Evolutionary conservation across 1,284 basidiomycete genomes (phyloP), one percentile per base, ranked within the genome.

Genomic region (Sanghuangporus weigelae): DNA sequence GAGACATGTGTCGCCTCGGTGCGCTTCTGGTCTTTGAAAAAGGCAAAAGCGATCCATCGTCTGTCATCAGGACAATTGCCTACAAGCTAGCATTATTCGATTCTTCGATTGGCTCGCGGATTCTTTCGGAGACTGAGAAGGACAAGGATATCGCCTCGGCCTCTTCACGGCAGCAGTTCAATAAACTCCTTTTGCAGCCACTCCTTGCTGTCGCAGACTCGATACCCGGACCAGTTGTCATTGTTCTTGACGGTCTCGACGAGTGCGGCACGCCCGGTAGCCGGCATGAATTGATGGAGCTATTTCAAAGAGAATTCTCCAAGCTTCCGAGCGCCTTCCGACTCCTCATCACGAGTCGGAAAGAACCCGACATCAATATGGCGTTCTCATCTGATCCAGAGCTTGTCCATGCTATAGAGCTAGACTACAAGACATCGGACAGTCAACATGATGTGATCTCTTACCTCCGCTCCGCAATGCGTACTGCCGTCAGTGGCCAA

Each of bases 261-360:
- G 60, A 62, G 39, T 62, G 60, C 26, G 60, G 60, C 16, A 54
- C 59, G 31, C n/a, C 71, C 1, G 14, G 38, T 12, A 60, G 66
- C 6, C 72, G 75, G 21, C 65, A 69, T n/a, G 73, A 74, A n/a
- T 68, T 75, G 10, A 57, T 77, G 23, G 60, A 40, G 19, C 46
- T 72, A 7, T 51, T 75, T 16, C 66, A 63, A 0, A 66, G 67
- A 10, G 73, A 71, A 57, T 68, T 66, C 51, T 14, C 44, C 1
- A 66, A 60, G 26, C 59, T 60, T 19, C 59, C 59, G 5, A 39
- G 14, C 4, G 38, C 12, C 31, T 60, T 51, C 35, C 59, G 59
- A 1, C 7, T 60, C 23, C 59, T 60, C 7, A 54, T 61, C 19
- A 61, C 59, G 7, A 53, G 50, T 31, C n/a, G 49, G 14, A 1